Base-by-base conservation (phyloP, 768 basidiomycete genomes). In the Baorangia bicolor region DNA sequence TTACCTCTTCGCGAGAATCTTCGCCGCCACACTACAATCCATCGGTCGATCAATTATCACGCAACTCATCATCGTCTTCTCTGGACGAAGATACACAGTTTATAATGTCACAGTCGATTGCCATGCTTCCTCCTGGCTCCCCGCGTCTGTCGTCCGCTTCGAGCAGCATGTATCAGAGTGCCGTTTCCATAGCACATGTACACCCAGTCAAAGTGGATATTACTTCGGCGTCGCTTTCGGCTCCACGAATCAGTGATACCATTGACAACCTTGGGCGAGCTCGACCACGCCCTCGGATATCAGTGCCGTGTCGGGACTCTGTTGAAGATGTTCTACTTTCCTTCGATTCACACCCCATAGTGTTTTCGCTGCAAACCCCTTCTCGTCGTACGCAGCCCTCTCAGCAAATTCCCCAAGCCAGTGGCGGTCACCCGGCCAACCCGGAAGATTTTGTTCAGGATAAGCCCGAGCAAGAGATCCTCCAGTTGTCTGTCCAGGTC, bases 141-240 rank as follows among this genome's bases (percentile, higher is more conserved):
- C 61, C 62, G 8, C 83, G 77, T n/a, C 75, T 79, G 18, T 61
- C 74, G 37, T 84, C 86, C 20, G 71, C 79, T 45, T 70, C 78
- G 6, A 83, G 82, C 61, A 92, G 86, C 71, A 82, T 93, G 78
- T 94, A 92, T 67, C 81, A 88, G 61, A 93, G 90, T 61, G 87
- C 87, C 5, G 60, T 88, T 21, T 87, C 87, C 11, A 58, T 64
- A 18, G 34, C 45, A 44, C 43, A 63, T 30, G 25, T 34, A 27
- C 55, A 49, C 33, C 41, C 49, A 10, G 20, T 27, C 11, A 25
- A 53, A 44, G 14, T 13, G 39, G 52, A 54, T 44, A 8, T 39
- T 18, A 27, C 45, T 33, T 47, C 53, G 23, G 31, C 40, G 4
- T 42, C 45, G 8, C n/a, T 16, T 39, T 42, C 43, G 12, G 12